phyloP scores from a whole-genome alignment of 2,329 filamentous ascomycete genomes.

The Cladophialophora yegresii region DNA sequence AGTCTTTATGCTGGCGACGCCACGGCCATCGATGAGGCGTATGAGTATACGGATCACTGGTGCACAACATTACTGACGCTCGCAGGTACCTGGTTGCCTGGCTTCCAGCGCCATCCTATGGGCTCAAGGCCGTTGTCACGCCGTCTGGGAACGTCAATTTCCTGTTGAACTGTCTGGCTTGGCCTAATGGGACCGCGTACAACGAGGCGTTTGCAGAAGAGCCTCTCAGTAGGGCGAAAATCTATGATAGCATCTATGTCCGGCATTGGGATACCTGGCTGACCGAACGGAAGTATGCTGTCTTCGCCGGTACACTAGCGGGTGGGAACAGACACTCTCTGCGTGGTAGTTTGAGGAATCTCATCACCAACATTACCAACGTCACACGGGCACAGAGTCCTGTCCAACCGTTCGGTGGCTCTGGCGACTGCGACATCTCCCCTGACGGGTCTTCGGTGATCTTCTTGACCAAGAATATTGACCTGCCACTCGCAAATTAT shows the following conservation, averaged over 20 bases:
- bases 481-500: slow-evolving; percentile 55
- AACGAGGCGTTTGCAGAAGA: slow-evolving; percentile 64
- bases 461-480: slow-evolving; percentile 49
- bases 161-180: slow-evolving; percentile 62
- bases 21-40: slow-evolving; percentile 41
- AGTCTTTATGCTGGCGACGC: slow-evolving; percentile 45
- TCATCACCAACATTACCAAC: slow-evolving; percentile 44
- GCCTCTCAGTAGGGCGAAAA: slow-evolving; percentile 63
- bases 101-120: slow-evolving; percentile 43
- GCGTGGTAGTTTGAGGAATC: slow-evolving; percentile 56
- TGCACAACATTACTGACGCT: slow-evolving; percentile 1
- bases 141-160: slow-evolving; percentile 53
- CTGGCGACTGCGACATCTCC: slow-evolving; percentile 72
- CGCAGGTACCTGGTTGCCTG: slow-evolving; percentile 45
- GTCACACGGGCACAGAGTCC: slow-evolving; percentile 57
- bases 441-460: slow-evolving; percentile 46
- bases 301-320: slow-evolving; percentile 70
- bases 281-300: slow-evolving; percentile 66
- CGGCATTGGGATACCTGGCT: slow-evolving; percentile 82
- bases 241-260: slow-evolving; percentile 75
- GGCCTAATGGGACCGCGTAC: slow-evolving; percentile 68
- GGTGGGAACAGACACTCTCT: slow-evolving; percentile 32
- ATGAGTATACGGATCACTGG: slow-evolving; percentile 13
- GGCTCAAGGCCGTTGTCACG: slow-evolving; percentile 44
- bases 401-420: slow-evolving; percentile 69